phyloP scores from a whole-genome alignment of 1,139 yeast species.

The Sugiyamaella grinbergsii region DNA sequence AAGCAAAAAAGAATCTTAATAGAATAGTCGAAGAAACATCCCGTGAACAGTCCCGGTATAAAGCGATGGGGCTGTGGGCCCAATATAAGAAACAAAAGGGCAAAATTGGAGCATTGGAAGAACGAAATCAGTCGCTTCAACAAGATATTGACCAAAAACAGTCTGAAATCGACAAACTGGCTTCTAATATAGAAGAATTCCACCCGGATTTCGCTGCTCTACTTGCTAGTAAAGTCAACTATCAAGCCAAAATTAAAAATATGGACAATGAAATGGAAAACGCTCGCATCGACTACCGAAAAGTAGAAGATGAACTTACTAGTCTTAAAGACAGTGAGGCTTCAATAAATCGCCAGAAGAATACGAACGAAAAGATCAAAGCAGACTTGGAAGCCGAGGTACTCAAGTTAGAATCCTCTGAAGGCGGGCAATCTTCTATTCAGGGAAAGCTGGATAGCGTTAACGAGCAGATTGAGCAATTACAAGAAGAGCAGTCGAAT shows the following conservation, averaged over 20 bases:
- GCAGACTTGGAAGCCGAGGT: slow-evolving; percentile 12
- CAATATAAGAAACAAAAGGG: slow-evolving; percentile 11
- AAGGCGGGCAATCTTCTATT: slow-evolving; percentile 9
- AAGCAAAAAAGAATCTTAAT: slow-evolving; percentile 5
- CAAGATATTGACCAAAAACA: slow-evolving; percentile 6
- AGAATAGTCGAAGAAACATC: slow-evolving; percentile 4
- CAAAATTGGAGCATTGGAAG: slow-evolving; percentile 22
- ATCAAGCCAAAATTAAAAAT: slow-evolving; percentile 7
- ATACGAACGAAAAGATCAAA: not conserved
- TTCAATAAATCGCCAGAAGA: slow-evolving; percentile 3
- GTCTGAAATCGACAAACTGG: slow-evolving; percentile 2
- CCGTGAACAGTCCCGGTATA: slow-evolving; percentile 1
- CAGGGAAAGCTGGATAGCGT: not conserved
- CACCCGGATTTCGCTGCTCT: not conserved
- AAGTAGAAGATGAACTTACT: not conserved
- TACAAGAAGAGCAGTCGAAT: slow-evolving; percentile 14
- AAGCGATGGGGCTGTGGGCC: slow-evolving; percentile 12
- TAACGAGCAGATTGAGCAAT: slow-evolving; percentile 3
- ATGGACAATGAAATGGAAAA: slow-evolving; percentile 1
- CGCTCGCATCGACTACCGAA: slow-evolving; percentile 1
- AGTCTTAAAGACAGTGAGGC: not conserved
- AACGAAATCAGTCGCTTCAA: slow-evolving; percentile 6
- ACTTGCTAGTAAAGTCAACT: not conserved
- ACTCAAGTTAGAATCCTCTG: slow-evolving; percentile 7
- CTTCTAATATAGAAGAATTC: not conserved